phyloP scores from a whole-genome alignment of 2,329 filamentous ascomycete genomes.

The Aspergillus floridensis region DNA sequence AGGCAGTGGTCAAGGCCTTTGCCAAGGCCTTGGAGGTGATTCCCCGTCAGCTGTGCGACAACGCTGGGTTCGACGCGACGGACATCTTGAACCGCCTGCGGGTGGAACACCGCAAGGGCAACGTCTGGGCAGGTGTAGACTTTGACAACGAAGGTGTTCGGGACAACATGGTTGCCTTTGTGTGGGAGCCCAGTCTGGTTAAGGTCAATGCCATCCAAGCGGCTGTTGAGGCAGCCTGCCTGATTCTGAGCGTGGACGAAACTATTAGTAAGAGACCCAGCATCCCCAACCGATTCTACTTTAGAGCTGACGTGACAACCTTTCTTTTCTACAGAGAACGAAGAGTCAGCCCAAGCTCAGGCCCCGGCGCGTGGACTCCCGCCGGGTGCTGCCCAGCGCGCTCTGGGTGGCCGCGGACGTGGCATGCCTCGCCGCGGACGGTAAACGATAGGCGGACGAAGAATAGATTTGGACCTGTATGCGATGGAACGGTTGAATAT shows the following conservation, averaged over 20 bases:
- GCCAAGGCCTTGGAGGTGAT: slow-evolving; percentile 97
- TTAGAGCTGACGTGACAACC: slow-evolving; percentile 16
- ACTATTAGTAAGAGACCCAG: slow-evolving; percentile 70
- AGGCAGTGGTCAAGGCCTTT: slow-evolving; percentile 95
- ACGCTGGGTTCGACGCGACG: slow-evolving; percentile 96
- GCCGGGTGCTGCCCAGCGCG: slow-evolving; percentile 82
- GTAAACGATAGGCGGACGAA: slow-evolving; percentile 15
- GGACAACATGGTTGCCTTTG: slow-evolving; percentile 92
- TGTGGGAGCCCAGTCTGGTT: slow-evolving; percentile 94
- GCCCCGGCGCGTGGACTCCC: slow-evolving; percentile 73
- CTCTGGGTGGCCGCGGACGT: slow-evolving; percentile 78
- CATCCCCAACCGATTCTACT: neutral
- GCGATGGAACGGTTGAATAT: slow-evolving; percentile 5
- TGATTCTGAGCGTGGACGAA: slow-evolving; percentile 96
- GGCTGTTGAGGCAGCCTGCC: slow-evolving; percentile 88
- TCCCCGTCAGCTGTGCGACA: slow-evolving; percentile 95
- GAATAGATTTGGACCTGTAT: slow-evolving; percentile 16
- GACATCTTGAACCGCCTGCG: slow-evolving; percentile 95
- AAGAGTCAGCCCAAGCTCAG: slow-evolving; percentile 84
- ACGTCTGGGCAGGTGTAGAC: slow-evolving; percentile 93
- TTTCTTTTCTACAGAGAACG: slow-evolving; percentile 60
- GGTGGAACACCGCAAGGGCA: slow-evolving; percentile 92
- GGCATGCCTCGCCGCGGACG: slow-evolving; percentile 67
- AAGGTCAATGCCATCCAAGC: slow-evolving; percentile 98
- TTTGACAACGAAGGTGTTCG: slow-evolving; percentile 87